phyloP scores from a whole-genome alignment of 1,284 basidiomycete genomes.

The Rhodotorula mucilaginosa region DNA sequence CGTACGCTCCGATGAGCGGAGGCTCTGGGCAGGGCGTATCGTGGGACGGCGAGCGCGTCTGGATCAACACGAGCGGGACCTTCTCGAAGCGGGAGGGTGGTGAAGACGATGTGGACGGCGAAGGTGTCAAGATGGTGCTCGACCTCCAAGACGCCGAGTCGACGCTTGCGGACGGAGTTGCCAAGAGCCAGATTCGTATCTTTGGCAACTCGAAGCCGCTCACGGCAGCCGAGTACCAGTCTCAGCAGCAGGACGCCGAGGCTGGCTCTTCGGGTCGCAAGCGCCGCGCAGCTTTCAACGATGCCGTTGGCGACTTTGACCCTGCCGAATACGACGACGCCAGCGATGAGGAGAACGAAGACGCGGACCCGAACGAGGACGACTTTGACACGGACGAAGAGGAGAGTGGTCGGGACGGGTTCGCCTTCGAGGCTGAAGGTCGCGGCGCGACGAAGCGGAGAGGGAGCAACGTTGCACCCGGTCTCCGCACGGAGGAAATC shows the following conservation, averaged over 20 bases:
- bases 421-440: conserved; percentile 20
- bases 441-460: conserved; percentile 7
- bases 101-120: conserved; percentile 54
- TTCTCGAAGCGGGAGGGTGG: conserved; percentile 64
- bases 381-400: conserved; percentile 37
- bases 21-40: conserved; percentile 71
- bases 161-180: conserved; percentile 81
- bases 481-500: conserved; percentile 22
- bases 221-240: conserved; percentile 51
- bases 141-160: conserved; percentile 80
- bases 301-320: conserved; percentile 56
- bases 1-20: conserved; percentile 98
- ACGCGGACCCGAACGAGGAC: conserved; percentile 53
- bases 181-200: conserved; percentile 77
- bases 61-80: conserved; percentile 93
- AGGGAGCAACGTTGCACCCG: conserved; percentile 9
- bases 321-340: conserved; percentile 49
- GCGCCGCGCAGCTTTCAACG: conserved; percentile 46
- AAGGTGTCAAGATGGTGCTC: conserved; percentile 97
- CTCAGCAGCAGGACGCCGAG: conserved; percentile 39
- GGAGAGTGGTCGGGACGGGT: conserved; percentile 8
- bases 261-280: conserved; percentile 30
- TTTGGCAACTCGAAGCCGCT: conserved; percentile 71
- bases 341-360: conserved; percentile 48
- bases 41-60: conserved; percentile 98